Base-by-base conservation (phyloP, 805 yeast species). In the Scheffersomyces lignosus region DNA sequence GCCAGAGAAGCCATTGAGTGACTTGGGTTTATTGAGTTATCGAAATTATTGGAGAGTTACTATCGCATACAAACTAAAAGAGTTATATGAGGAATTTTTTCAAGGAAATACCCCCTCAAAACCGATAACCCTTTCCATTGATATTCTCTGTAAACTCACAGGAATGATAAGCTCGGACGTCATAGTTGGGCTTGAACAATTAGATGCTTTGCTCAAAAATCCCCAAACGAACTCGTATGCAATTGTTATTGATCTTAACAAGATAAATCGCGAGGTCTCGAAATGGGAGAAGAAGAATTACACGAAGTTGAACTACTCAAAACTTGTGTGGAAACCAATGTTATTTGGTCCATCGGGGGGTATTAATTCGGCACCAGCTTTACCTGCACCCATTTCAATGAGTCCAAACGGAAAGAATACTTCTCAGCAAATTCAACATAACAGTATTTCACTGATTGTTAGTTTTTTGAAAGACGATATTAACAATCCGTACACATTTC, bases 1-100 rank as follows among this genome's bases (percentile, higher is more conserved):
- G 0, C 99, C 99, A 0, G 99, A 93, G 52, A 91, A 90, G 54
- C 99, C 99, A 0, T 69, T 91, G 39, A 83, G 93, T 47, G 90
- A 85, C 45, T 64, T 91, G 37, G 99, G 99, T 0, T 64, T 89
- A 34, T 60, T 85, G 20, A 85, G 96, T 42, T 93, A 91, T 59
- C 67, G 95, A 44, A 85, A 80, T 49, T 91, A 85, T 59, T 93
- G 98, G 98, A 82, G 77, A 47, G 63, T 78, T 1, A 70, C 82
- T 3, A 64, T 88, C 17, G 73, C 93, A 7, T 70, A 62, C 28
- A 70, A 66, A 29, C 60, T 84, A 15, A 45, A 43, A 20, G 39
- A 37, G 16, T 36, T 70, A 4, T 47, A 62, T 36, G 41, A 43
- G 1, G 52, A 49, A 27, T 60, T 50, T 28, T 28, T 36, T 27